Base-by-base conservation (phyloP, 176 grass and related monocot species). In the Aegilops sharonensis region DNA sequence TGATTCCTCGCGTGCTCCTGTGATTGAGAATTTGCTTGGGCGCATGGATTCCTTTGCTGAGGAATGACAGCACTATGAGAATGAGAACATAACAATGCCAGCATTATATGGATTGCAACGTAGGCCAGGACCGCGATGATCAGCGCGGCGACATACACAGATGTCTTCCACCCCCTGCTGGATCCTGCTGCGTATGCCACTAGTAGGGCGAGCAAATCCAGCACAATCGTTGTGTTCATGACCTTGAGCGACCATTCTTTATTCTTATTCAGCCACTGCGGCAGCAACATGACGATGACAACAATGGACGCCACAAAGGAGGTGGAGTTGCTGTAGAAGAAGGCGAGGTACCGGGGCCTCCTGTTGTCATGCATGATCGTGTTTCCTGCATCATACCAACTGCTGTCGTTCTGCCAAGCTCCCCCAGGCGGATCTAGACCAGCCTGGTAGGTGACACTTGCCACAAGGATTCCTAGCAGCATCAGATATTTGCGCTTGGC, bases 151-250 rank as follows among this genome's bases (percentile, higher is more conserved):
- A 79, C 50, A 18, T 70, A 79, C 23, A 54, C 25, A 2, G 48
- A 79, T 0, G 75, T 86, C 63, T 78, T 37, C 84, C 75, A 85
- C 2, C 64, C 84, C 48, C 84, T 59, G 48, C 11, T 69, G 48
- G 74, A 78, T 17, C 84, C 84, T 8, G 84, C 64, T 1, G 75
- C 84, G 5, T 86, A 78, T 3, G 84, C 75, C 35, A 1, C 75
- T 5, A 86, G 60, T 14, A 91, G 82, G 4, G 85, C 42, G 9
- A 87, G 77, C 64, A 91, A 36, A 64, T 91, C 85, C 25, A 83
- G 31, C 12, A 72, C 14, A 15, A 83, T 83, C 8, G n/a, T 34
- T 1, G n/a, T 40, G 67, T 71, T 72, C 81, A 83, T 83, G 11
- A 70, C 80, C 7, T 15, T 71, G 66, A 71, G 63, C 17, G 29